Base-by-base conservation (phyloP, 139 green algal species). In the Micromonas pusilla region DNA sequence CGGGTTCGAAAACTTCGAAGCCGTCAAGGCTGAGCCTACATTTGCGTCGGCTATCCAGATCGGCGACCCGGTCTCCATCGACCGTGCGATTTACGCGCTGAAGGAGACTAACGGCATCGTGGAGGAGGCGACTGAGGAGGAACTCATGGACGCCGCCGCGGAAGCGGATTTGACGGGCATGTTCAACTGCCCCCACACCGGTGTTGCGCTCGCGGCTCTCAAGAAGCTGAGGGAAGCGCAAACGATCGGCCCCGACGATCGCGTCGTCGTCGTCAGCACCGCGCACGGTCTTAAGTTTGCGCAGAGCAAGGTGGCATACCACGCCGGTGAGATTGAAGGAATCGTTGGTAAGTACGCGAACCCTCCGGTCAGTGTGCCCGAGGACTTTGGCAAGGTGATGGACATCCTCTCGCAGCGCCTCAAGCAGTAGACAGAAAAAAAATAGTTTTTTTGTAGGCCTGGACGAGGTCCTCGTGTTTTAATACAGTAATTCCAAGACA, bases 211-310 rank as follows among this genome's bases (percentile, higher is more conserved):
- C 38, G 89, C 93, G 21, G 95, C 95, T 25, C 87, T 99, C 30
- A 96, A 88, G 79, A 99, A 99, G 89, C 87, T 97, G 70, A 83
- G 93, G 1, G 90, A 94, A 75, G 80, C 82, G 20, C 85, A 89
- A 52, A 89, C 94, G 0, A 99, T 99, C 75, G 88, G 72, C 20
- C 86, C 91, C 39, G 89, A 76, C 52, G 95, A 99, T 84, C 83
- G 91, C 52, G 97, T 92, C 1, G 94, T 99, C 0, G 94, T 98
- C 0, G 92, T 98, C 9, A 90, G 74, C 85, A 99, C 95, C 33
- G 95, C 95, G 13, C 95, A 98, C 86, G 95, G 95, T 45, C 91
- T 99, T 70, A 99, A 99, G 88, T 99, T 99, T 81, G 87, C 93
- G 20, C 90, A 96, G 78, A 91, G 83, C 82, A 99, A 99, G 91